phyloP scores from a whole-genome alignment of 768 basidiomycete genomes.

The Macrolepiota dolichaula region DNA sequence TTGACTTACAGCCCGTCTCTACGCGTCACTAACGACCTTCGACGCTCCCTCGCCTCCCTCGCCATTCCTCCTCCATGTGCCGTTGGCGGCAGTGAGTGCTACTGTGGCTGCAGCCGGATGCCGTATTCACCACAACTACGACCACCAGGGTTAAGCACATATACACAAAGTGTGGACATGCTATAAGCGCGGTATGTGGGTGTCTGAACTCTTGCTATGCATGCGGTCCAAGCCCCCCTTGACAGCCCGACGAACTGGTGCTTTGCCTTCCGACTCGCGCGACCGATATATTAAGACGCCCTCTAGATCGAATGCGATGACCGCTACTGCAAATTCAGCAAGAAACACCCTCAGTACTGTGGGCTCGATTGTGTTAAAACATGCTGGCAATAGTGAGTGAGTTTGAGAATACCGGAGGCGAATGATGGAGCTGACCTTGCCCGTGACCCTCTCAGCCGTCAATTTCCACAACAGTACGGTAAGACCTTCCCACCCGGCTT shows the following conservation, averaged over 20 bases:
- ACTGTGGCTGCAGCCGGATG: background rate
- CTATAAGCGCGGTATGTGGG: slow-evolving; percentile 24
- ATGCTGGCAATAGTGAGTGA: slow-evolving; percentile 77
- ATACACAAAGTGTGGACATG: slow-evolving; percentile 57
- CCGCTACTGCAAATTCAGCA: slow-evolving; percentile 68
- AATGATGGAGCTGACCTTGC: slow-evolving; percentile 17
- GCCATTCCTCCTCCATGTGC: slow-evolving; percentile 49
- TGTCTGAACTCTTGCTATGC: background rate
- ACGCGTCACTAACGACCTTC: slow-evolving; percentile 6
- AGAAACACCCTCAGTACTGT: slow-evolving; percentile 57
- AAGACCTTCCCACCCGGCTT: slow-evolving; percentile 24
- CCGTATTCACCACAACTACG: background rate
- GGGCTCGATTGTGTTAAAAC: slow-evolving; percentile 53
- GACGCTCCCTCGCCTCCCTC: slow-evolving; percentile 20
- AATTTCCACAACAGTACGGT: slow-evolving; percentile 69
- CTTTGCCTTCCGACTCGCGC: slow-evolving; percentile 19
- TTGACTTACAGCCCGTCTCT: slow-evolving; percentile 12
- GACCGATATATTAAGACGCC: slow-evolving; percentile 1
- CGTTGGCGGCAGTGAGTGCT: slow-evolving; percentile 62
- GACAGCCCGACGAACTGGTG: slow-evolving; percentile 62
- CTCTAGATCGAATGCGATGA: slow-evolving; percentile 63
- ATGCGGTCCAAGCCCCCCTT: background rate
- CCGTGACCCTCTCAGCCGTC: slow-evolving; percentile 19
- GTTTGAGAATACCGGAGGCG: too few relatives aligned
- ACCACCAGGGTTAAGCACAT: slow-evolving; percentile 56